Base-by-base conservation (phyloP, 495 filamentous ascomycete species). In the Talaromyces proteolyticus region DNA sequence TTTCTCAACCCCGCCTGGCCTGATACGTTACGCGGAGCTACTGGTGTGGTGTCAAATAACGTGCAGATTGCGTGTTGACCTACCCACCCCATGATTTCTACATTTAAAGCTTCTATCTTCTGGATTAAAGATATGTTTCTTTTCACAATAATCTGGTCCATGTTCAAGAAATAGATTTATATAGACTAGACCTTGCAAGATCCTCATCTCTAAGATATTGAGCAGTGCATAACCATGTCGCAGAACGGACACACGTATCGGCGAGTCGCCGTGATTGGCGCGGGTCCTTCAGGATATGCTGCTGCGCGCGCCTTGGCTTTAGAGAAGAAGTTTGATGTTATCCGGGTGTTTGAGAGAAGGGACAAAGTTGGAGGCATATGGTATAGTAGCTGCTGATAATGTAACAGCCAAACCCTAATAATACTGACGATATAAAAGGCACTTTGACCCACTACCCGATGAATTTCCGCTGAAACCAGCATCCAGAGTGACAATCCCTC, bases 331-430 rank as follows among this genome's bases (percentile, higher is more conserved):
- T 84, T 83, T 53, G 72, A 80, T 45, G 51, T 67, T 6, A 76
- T 82, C 44, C 72, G 78, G 19, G 78, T 82, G 1, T 84, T 82
- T 59, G 80, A 84, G 55, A 56, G 80, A 24, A 71, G 78, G 26
- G 78, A 81, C 51, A 71, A 65, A 19, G 67, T 76, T 7, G 80
- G 80, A 26, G 80, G 80, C 51, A 76, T 72, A 56, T 82, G 79
- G 80, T 81, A 66, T 50, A 68, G 58, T 37, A 6, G 5, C 4
- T 40, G 22, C 40, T 11, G 14, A 19, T 14, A 17, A 12, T 5
- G 19, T 21, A 14, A 42, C 7, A 22, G 3, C n/a, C 19, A 23
- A 6, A 0, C 12, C 20, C 40, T 19, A 8, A 16, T 17, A 11
- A 42, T 42, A 17, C 40, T 21, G n/a, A 20, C 40, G 3, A 17